Base-by-base conservation (phyloP, 225 moss, liverwort and hornwort species). In the Pleurozium schreberi region DNA sequence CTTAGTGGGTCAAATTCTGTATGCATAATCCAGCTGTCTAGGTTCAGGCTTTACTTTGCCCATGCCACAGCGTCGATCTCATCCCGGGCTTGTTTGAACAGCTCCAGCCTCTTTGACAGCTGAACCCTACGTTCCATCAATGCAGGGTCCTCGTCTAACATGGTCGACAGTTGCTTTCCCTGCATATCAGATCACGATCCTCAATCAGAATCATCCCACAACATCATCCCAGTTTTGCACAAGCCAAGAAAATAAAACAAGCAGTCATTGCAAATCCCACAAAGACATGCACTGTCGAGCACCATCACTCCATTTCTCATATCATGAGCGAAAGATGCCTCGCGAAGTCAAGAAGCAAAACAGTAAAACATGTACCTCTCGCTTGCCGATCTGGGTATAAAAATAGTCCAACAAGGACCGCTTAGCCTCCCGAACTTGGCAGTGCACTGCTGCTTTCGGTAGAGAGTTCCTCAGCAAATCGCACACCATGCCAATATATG, bases 81-180 rank as follows among this genome's bases (percentile, higher is more conserved):
- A 84, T 95, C 95, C 62, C 94, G 93, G 67, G 95, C 94, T 84
- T 92, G 87, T 85, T 94, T 94, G 84, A 92, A 95, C 66, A 94
- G 91, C 87, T 94, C 95, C 84, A 95, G 91, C 91, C 95, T 93
- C 92, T 95, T 95, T 26, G 84, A 88, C 25, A 94, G 86, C 83
- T 93, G 90, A 64, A 91, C 90, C 82, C 94, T 88, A 53, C 95
- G 94, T 84, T 95, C 95, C 95, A 95, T 95, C 87, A 95, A 87
- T 67, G 94, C 93, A 31, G 94, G 95, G 84, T 95, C 95, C 87
- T 95, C 94, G 79, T 95, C 93, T 85, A 95, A 62, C 94, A 95
- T 94, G 62, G 92, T 90, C 52, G 94, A 21, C 5, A 95, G 82
- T 57, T 94, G 95, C 89, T 95, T 95, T 30, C 94, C 94, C 93